Base-by-base conservation (phyloP, 257 asterid genomes). In the Solanum piurae region DNA sequence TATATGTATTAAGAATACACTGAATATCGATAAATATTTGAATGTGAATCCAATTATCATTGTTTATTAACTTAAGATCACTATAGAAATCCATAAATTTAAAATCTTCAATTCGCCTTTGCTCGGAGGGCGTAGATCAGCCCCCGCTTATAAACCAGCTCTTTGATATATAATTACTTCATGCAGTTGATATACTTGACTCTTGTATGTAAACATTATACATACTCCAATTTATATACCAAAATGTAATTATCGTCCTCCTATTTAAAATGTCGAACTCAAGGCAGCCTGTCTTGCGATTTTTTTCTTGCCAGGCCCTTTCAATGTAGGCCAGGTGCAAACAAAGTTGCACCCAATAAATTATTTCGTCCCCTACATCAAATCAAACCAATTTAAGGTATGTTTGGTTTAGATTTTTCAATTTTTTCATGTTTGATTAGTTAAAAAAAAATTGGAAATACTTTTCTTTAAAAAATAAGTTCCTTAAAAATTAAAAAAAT, bases 391-490 rank as follows among this genome's bases (percentile, higher is more conserved):
- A 66, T 66, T 66, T 5, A 66, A 5, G 73, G 3, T 23, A 2
- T 12, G 73, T 25, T 5, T 0, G 4, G 0, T 12, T 25, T 1
- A 49, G 21, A 14, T 49, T 49, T 14, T 49, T 49, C 1, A 29
- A 4, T 64, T n/a, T n/a, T n/a, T n/a, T 10, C 6, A 66, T 66
- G 6, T 66, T 66, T 62, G 6, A n/a, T 62, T 23, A 10, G 6
- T 62, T 0, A 14, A 62, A 62, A 23, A 29, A 60, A 21, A 52
- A 1, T 3, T 20, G 0, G 0, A 1, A 21, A 3, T 58, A 7
- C 2, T 21, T 20, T 8, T 21, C 1, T 58, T 21, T 21, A 21
- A 7, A 58, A 49, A 5, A 5, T 14, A 49, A 38, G 11, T 7
- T 38, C 2, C 3, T 38, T 38, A 8, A 38, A 38, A 38, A 38